phyloP scores from a whole-genome alignment of 768 basidiomycete genomes.

The Rhodotorula kratochvilovae region DNA sequence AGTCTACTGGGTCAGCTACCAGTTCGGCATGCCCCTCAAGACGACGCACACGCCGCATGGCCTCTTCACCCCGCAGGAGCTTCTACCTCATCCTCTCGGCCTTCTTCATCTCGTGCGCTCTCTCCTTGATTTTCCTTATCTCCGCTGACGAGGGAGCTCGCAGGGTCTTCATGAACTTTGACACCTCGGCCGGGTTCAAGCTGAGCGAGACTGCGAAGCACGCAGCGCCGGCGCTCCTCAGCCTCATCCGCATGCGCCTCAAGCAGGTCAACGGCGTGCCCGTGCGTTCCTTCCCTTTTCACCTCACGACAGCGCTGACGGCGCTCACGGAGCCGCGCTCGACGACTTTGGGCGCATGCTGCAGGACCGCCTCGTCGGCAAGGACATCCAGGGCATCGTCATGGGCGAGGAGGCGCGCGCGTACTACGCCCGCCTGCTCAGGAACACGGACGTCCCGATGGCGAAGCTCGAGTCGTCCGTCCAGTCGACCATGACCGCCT shows the following conservation, averaged over 20 bases:
- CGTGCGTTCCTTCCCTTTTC: background rate
- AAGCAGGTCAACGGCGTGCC: slow-evolving; percentile 4
- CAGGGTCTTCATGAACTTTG: slow-evolving; percentile 7
- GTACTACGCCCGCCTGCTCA: background rate
- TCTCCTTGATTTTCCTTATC: no score
- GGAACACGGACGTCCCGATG: background rate
- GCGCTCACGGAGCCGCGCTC: background rate
- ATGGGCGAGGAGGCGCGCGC: background rate
- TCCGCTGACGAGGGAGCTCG: no score
- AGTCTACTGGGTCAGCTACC: slow-evolving; percentile 41
- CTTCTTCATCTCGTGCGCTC: slow-evolving; percentile 11
- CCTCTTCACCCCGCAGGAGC: slow-evolving; percentile 8
- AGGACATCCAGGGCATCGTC: background rate
- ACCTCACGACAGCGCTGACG: background rate
- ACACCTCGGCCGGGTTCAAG: slow-evolving; percentile 15
- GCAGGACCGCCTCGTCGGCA: background rate
- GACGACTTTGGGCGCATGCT: background rate
- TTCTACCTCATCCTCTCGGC: slow-evolving; percentile 26
- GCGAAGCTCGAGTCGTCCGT: slow-evolving; percentile 1
- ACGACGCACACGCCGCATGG: slow-evolving; percentile 18
- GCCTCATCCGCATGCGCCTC: slow-evolving; percentile 14
- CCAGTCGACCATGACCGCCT: background rate
- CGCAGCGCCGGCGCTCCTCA: background rate
- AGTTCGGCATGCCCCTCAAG: slow-evolving; percentile 28
- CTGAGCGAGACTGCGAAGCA: slow-evolving; percentile 16